Conservation (phyloP, 1,139 yeast genomes). For the Zygosaccharomyces sapae region DNA sequence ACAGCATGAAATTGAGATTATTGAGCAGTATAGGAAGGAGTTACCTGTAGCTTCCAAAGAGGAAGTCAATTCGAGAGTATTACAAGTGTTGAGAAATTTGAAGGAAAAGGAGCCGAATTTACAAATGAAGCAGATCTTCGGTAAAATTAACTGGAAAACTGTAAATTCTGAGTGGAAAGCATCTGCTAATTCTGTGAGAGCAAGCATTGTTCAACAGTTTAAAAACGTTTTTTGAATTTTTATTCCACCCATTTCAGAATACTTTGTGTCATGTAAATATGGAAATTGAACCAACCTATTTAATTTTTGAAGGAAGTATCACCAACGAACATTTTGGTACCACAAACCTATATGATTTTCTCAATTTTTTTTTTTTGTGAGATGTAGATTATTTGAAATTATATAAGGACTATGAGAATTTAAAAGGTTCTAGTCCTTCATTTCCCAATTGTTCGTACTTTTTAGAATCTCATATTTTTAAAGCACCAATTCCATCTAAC, state of each 20-base stretch:
- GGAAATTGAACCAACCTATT: background rate
- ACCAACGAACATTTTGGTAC: background rate
- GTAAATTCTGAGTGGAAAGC: conserved; percentile 55
- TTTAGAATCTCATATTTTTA: background rate
- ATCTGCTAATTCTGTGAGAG: conserved; percentile 37
- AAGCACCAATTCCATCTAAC: background rate
- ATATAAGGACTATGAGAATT: background rate
- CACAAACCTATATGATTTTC: background rate
- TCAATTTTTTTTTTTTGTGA: conserved; percentile 3
- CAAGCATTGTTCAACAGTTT: conserved; percentile 32
- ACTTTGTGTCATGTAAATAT: conserved; percentile 5
- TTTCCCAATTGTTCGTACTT: background rate
- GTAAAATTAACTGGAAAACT: conserved; percentile 46
- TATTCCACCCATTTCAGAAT: no score
- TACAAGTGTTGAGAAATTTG: conserved; percentile 37
- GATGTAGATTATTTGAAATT: background rate
- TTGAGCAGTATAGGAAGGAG: conserved; percentile 41
- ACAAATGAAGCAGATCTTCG: conserved; percentile 42
- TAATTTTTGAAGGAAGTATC: background rate
- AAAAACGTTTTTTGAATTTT: conserved; percentile 19
- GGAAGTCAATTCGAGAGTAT: conserved; percentile 45
- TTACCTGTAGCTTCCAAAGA: conserved; percentile 52
- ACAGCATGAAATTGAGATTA: conserved; percentile 45
- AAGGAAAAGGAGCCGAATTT: conserved; percentile 33
- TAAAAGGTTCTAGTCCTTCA: background rate